Conservation (phyloP, 306 rosid species). For the Castanea crenata region DNA sequence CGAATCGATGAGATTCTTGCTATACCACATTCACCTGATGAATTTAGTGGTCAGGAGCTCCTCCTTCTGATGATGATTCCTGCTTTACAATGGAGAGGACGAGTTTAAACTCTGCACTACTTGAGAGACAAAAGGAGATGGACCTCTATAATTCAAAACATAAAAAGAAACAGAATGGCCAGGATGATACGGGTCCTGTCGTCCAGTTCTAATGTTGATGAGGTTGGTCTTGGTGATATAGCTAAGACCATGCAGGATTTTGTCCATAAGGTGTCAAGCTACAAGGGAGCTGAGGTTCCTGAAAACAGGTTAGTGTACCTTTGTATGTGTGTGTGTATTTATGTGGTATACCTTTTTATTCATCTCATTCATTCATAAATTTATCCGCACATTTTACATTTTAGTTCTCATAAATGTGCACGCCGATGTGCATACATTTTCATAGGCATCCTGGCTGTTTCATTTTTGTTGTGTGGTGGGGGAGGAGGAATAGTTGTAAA, state of each 20-base stretch:
- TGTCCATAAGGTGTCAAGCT: slow-evolving; percentile 79
- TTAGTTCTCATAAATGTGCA: slow-evolving; percentile 16
- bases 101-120: slow-evolving; percentile 73
- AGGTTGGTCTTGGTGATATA: slow-evolving; percentile 64
- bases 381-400: slow-evolving; percentile 1
- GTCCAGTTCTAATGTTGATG: slow-evolving; percentile 48
- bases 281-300: slow-evolving; percentile 88
- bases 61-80: slow-evolving; percentile 82
- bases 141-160: slow-evolving; percentile 61
- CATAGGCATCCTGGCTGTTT: not conserved
- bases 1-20: slow-evolving; percentile 88
- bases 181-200: slow-evolving; percentile 40
- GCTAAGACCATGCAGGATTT: slow-evolving; percentile 78
- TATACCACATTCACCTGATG: slow-evolving; percentile 55
- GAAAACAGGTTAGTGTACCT: slow-evolving; percentile 56
- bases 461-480: no score
- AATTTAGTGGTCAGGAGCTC: slow-evolving; percentile 56
- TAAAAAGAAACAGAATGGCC: slow-evolving; percentile 59
- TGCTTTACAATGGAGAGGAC: slow-evolving; percentile 86
- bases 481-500: not conserved
- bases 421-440: not conserved
- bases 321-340: not conserved
- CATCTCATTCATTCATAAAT: not conserved
- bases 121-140: slow-evolving; percentile 91
- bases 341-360: not conserved